phyloP scores from a whole-genome alignment of 2,329 filamentous ascomycete genomes.

The Diaporthe nobilis region DNA sequence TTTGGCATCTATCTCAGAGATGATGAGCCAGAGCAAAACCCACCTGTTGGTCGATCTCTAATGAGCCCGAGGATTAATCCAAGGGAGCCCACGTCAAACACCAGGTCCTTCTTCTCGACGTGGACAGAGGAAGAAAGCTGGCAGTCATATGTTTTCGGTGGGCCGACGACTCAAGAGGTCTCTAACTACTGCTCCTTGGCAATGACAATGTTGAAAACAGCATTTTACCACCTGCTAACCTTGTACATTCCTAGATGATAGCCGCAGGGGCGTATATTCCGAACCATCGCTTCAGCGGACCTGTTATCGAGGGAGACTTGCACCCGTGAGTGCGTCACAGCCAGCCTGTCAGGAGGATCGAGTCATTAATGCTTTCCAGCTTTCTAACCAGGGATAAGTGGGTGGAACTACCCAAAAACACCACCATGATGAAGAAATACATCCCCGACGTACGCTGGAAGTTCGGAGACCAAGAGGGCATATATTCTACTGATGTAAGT shows the following conservation, averaged over 20 bases:
- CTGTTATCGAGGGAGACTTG: background rate
- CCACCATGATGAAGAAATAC: background rate
- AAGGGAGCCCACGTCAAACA: background rate
- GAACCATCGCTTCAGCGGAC: background rate
- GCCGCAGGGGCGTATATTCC: background rate
- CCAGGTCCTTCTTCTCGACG: background rate
- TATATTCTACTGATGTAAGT: background rate
- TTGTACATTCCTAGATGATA: background rate
- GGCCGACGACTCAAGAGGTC: constrained; percentile 10
- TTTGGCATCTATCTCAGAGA: constrained; percentile 3
- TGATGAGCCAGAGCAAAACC: no score
- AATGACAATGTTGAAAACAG: background rate
- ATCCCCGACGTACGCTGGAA: background rate
- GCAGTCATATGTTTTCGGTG: background rate
- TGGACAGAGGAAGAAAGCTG: background rate
- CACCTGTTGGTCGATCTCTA: background rate
- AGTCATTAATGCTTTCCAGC: background rate
- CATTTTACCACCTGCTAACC: background rate
- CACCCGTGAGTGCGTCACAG: background rate
- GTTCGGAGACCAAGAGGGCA: background rate
- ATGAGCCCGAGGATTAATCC: background rate
- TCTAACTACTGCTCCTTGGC: no score
- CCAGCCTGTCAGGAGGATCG: background rate
- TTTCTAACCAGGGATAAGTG: background rate
- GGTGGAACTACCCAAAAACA: background rate